Base-by-base conservation (phyloP, 129 eudicot species). In the Glebionis coronaria region DNA sequence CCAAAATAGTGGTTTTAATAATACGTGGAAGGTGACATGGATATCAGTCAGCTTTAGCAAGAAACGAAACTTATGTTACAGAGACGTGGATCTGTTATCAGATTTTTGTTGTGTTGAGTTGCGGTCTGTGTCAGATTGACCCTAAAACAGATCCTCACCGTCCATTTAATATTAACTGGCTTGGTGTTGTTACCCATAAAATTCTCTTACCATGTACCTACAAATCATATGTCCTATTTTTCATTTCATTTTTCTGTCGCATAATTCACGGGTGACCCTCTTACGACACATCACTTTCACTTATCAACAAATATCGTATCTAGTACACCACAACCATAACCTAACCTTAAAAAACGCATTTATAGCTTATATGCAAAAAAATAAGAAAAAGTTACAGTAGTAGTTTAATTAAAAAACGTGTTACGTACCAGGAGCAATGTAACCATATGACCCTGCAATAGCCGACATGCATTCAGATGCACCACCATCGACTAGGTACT, bases 391-490 rank as follows among this genome's bases (percentile, higher is more conserved):
- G 9, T 35, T 35, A 35, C 7, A 5, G 42, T 35, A 35, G n/a
- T 2, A 35, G 25, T 23, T 35, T 7, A 50, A 35, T 19, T 49
- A 11, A 59, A 28, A 57, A 2, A 15, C 2, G 23, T 72, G 40
- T 73, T 4, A 50, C 81, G 38, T 91, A 92, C 98, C 98, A 27
- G 99, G 99, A 68, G 99, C 99, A 60, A 93, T 93, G 82, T 93
- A 93, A 29, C 99, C 99, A 60, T 93, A 93, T 8, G 99, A 93
- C 3, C 99, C 99, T 3, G 97, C 97, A 60, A 93, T 81, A 0
- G 93, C 96, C 0, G 99, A 93, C 99, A 93, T 93, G 76, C 92
- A 84, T 69, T 89, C 86, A 7, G 97, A 84, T 35, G 90, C 86
- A 21, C 84, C 98, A 13, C 90, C 88, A 27, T 93, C 95, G n/a